Conservation (phyloP, 805 yeast genomes). For the Debaryomyces hansenii region DNA sequence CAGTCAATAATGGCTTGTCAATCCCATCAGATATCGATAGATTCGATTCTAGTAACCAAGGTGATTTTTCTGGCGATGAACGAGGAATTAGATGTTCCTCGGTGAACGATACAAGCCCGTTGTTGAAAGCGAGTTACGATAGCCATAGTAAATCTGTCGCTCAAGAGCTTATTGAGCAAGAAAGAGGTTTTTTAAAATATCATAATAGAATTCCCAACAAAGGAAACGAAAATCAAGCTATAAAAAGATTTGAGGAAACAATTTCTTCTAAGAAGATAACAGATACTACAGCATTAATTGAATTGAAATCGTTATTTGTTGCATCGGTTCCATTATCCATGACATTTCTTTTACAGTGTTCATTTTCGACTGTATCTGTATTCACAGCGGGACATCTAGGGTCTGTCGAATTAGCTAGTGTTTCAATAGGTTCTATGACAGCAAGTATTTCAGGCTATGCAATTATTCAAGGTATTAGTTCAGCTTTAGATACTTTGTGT, state of each 20-base stretch:
- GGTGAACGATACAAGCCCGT: no score
- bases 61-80: no score
- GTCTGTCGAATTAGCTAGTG: constrained; percentile 77
- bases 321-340: constrained; percentile 60
- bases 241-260: constrained; percentile 39
- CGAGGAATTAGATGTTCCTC: no score
- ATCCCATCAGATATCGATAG: no score
- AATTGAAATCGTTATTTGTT: constrained; percentile 14
- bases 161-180: constrained; percentile 32
- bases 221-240: constrained; percentile 27
- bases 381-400: constrained; percentile 82
- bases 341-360: constrained; percentile 70
- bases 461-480: constrained; percentile 77
- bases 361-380: constrained; percentile 74
- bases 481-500: constrained; percentile 79
- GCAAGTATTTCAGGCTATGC: constrained; percentile 76
- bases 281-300: constrained; percentile 16
- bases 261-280: constrained; percentile 17
- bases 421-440: constrained; percentile 80
- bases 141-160: constrained; percentile 6
- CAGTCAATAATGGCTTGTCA: no score
- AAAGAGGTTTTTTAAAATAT: constrained; percentile 33
- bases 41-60: no score
- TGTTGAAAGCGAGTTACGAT: no score
- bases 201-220: constrained; percentile 19